Base-by-base conservation (phyloP, 495 filamentous ascomycete species). In the Aspergillus cristatus region DNA sequence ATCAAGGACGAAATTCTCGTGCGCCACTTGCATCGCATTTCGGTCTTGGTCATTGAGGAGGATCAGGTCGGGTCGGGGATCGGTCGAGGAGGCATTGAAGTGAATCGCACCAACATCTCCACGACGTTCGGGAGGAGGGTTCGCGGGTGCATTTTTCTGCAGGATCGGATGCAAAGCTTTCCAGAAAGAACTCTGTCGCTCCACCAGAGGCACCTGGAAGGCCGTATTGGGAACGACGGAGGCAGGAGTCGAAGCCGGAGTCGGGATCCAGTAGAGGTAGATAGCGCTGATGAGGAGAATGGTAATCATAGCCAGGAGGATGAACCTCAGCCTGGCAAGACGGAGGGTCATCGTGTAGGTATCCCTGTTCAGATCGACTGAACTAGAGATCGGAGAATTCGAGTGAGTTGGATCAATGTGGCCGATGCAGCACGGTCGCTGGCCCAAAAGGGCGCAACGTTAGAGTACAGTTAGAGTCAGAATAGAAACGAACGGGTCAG, bases 141-240 rank as follows among this genome's bases (percentile, higher is more conserved):
- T 54, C 28, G 51, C 51, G 13, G 62, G 62, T 14, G 45, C 39
- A 34, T 63, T 45, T 20, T 44, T 48, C 43, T 60, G 46, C 34
- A 65, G 42, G 13, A 65, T 50, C 11, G 58, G 55, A 13, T 55
- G 51, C 34, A 65, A 50, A 12, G 43, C 53, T 28, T 60, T 65
- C 62, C 62, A 65, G 32, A 65, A 65, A 34, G 52, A 54, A 38
- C 53, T 57, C 26, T 65, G 62, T 15, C 62, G 62, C 48, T 63
- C 54, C 7, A 42, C 28, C 4, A 63, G 45, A 10, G 59, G 59
- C 3, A 60, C 59, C 42, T 63, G 57, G 42, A 63, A 62, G 18
- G 53, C 58, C 1, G 62, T 63, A 38, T 51, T 55, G 6, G 60
- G 60, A 13, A 63, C 54, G 15, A 60, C 50, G 28, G 58, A 62